A percentile compares a stretch with the other conserved stretches of the same genome.
Conservation (phyloP, 164 flowering plant genomes). For the Vitis amurensis region DNA sequence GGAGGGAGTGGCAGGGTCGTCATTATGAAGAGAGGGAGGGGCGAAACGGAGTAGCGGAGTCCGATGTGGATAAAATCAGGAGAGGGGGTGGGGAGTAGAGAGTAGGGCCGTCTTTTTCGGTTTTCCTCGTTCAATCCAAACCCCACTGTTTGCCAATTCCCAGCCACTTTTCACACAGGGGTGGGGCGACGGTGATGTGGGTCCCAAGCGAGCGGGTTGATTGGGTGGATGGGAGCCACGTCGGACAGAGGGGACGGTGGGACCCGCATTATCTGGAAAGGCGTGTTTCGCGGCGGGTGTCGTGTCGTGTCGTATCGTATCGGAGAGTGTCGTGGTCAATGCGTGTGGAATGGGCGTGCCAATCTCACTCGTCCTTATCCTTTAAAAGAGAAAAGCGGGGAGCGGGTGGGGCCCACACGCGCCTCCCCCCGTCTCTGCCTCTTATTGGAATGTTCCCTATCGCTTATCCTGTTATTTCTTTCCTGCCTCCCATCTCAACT, state of each 20-base stretch:
- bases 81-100: background rate
- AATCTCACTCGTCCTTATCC: conserved; percentile 10
- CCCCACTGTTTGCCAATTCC: no score
- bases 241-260: background rate
- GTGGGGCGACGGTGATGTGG: no score
- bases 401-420: background rate
- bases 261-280: conserved; percentile 12
- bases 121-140: conserved; percentile 2
- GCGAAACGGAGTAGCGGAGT: background rate
- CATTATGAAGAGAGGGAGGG: background rate
- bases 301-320: background rate
- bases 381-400: background rate
- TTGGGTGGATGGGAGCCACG: background rate
- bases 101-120: background rate
- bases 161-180: no score
- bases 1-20: background rate
- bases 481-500: no score
- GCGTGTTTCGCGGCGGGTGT: conserved; percentile 2
- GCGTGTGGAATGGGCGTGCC: background rate
- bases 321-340: background rate
- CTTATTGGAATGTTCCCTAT: background rate
- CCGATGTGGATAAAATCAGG: conserved; percentile 15
- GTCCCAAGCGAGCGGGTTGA: background rate
- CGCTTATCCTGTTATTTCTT: no score
- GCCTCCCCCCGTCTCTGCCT: background rate